Base-by-base conservation (phyloP, 2,329 filamentous ascomycete species). In the Aureobasidium sp. region DNA sequence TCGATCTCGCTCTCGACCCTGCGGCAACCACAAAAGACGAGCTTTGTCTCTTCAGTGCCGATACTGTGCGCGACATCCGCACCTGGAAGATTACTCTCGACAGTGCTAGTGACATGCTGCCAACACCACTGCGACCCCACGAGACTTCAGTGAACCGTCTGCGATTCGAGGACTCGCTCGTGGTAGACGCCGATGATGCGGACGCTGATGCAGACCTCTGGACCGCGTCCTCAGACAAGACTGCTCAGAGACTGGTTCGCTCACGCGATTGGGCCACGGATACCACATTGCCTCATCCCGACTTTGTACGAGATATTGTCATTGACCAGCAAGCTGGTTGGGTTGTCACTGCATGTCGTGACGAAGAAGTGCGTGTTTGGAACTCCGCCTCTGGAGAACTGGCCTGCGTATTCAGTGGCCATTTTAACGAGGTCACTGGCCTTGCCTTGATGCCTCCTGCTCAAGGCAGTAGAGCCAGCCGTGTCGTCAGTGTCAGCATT, bases 301-400 rank as follows among this genome's bases (percentile, higher is more conserved):
- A 95, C 72, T 97, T 96, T 72, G 92, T 97, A 33, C 85, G 91
- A 63, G 90, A 91, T 62, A 83, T 97, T 24, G 85, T 86, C 9
- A 81, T 93, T 4, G 78, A 83, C 63, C 70, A 71, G 24, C 79
- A 82, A 44, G 85, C 85, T 0, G 87, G 88, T 4, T 82, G 86
- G 22, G 84, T 94, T 14, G 76, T 96, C 45, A 97, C 94, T 1
- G 92, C 89, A 1, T 96, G 94, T 62, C 82, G 94, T 67, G 91
- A 97, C 70, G 94, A 99, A 75, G 85, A 96, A 68, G 81, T 99
- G 63, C 89, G 95, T 68, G 82, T 97, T 9, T 99, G 93, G 93
- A 88, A 96, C 72, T 60, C 66, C 8, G 60, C 62, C 8, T 68
- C 65, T 44, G 72, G 72, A 11, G 66, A 71, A 24, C 60, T 71